Evolutionary conservation across 306 rosid species (phyloP).

Genomic region (Fagus sylvatica): DNA sequence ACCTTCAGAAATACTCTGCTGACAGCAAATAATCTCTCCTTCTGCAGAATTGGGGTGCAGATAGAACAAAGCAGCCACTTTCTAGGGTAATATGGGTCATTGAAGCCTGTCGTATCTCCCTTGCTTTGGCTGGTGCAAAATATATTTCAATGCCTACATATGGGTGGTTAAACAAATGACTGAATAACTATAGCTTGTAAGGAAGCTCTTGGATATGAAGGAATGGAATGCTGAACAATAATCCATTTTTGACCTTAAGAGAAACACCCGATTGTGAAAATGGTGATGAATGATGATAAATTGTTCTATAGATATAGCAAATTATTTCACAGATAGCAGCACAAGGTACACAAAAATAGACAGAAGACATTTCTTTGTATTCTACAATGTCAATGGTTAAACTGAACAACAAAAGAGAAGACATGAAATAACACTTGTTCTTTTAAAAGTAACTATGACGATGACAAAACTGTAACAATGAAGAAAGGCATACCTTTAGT

Average conservation of each 20-base stretch:
- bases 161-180: constrained; percentile 3
- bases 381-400: neutral
- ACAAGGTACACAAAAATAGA: neutral
- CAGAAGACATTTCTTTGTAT: neutral
- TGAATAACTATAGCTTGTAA: neutral
- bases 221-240: no score
- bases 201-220: no score
- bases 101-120: constrained; percentile 82
- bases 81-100: constrained; percentile 73
- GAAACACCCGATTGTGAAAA: no score
- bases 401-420: neutral
- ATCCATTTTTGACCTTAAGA: no score
- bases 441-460: neutral
- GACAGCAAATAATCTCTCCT: constrained; percentile 71
- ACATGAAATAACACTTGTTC: neutral
- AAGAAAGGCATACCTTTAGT: constrained; percentile 67
- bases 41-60: no score
- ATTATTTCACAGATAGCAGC: neutral
- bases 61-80: no score
- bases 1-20: constrained; percentile 71
- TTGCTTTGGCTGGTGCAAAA: constrained; percentile 88
- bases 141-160: constrained; percentile 82
- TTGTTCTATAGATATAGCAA: neutral
- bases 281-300: no score
- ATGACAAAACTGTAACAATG: neutral